Percentiles rank a stretch among this genome's conserved stretches.
phyloP scores from a whole-genome alignment of 441 rosid species.

The Sinapis alba region DNA sequence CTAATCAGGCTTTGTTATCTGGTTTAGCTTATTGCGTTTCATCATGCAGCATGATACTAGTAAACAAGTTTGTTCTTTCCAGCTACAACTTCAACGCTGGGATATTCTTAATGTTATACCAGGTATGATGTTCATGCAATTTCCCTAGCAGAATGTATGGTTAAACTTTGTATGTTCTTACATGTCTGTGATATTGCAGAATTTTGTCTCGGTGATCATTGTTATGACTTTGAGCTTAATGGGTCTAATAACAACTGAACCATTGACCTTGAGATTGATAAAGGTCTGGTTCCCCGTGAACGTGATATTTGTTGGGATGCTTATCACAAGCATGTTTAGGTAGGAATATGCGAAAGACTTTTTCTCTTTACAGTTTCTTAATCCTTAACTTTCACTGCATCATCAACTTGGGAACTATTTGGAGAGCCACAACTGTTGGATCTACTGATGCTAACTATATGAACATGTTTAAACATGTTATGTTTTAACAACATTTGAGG shows the following conservation, averaged over 20 bases:
- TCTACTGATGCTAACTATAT: not conserved
- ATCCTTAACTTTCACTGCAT: not conserved
- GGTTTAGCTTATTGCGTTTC: conserved; percentile 95
- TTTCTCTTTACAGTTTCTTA: not conserved
- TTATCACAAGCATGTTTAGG: conserved; percentile 99
- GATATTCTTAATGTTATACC: conserved; percentile 93
- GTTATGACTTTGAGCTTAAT: conserved; percentile 68
- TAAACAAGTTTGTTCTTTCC: conserved; percentile 94
- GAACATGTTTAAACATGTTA: not conserved
- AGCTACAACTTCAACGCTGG: conserved; percentile 95
- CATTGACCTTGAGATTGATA: conserved; percentile 79
- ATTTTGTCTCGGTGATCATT: conserved; percentile 82
- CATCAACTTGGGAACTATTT: too few relatives aligned
- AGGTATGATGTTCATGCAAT: conserved; percentile 50
- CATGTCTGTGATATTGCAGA: conserved; percentile 54
- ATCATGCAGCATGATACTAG: conserved; percentile 97
- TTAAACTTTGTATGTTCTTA: not conserved
- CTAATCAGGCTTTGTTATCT: conserved; percentile 81
- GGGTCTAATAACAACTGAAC: conserved; percentile 83
- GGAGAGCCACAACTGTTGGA: conserved; percentile 1
- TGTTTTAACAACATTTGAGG: not conserved
- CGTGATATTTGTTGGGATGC: conserved; percentile 97
- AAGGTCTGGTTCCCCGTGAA: conserved; percentile 98
- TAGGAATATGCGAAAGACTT: conserved; percentile 25
- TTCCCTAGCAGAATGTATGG: not conserved